Conservation (phyloP, 495 filamentous ascomycete genomes). For the Xylaria venustula region DNA sequence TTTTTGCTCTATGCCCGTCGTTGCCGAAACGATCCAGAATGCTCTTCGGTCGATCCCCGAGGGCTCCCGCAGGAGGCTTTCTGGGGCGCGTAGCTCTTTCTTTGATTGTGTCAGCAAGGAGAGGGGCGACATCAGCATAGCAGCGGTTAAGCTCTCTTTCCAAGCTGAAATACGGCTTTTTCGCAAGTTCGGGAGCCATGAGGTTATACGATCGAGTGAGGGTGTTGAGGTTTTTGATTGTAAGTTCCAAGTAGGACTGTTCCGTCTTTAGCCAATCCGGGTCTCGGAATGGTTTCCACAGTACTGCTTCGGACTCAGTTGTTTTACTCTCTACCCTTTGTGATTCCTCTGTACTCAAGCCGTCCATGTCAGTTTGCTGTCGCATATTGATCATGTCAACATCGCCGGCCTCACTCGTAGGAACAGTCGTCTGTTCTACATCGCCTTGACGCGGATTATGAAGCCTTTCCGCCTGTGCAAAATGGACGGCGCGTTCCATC, state of each 20-base stretch:
- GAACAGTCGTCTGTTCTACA: constrained; percentile 46
- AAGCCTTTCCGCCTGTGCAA: constrained; percentile 69
- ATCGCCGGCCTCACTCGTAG: constrained; percentile 48
- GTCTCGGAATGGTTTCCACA: constrained; percentile 60
- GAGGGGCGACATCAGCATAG: constrained; percentile 82
- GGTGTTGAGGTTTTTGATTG: constrained; percentile 74
- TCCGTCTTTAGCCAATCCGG: constrained; percentile 68
- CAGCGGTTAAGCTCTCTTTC: constrained; percentile 78
- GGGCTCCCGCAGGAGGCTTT: constrained; percentile 33
- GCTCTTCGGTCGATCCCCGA: constrained; percentile 24
- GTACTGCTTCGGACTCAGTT: constrained; percentile 21
- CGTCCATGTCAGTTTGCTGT: constrained; percentile 24
- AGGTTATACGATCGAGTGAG: constrained; percentile 90
- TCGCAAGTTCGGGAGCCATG: constrained; percentile 85
- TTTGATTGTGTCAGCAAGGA: constrained; percentile 66
- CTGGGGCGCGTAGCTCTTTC: constrained; percentile 60
- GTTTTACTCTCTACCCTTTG: constrained; percentile 9
- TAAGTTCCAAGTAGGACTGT: constrained; percentile 70
- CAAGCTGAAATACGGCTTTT: constrained; percentile 88
- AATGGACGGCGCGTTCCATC: constrained; percentile 66
- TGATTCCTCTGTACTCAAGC: constrained; percentile 17
- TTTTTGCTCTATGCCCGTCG: constrained; percentile 49
- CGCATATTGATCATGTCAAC: constrained; percentile 46
- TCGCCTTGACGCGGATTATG: constrained; percentile 50
- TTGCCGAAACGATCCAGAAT: constrained; percentile 45